A percentile compares a stretch with the other conserved stretches of the same genome.
These are phyloP conservation scores for Teratosphaeria nubilosa DNA, from an alignment of 2,329 filamentous ascomycete genomes.

Conservation along the genomic window DNA sequence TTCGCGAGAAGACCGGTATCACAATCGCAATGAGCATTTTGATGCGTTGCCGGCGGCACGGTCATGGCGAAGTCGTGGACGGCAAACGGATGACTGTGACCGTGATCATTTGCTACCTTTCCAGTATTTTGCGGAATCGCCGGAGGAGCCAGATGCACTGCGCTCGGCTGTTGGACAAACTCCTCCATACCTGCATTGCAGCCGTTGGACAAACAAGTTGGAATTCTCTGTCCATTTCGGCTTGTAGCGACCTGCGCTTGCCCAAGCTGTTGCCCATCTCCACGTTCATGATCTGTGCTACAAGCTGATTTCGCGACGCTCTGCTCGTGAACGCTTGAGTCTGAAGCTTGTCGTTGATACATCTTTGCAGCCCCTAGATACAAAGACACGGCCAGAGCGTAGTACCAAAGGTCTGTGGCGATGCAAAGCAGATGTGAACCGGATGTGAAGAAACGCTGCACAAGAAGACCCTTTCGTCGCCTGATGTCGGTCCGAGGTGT, in stretches of 20 bases:
- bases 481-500: neutral
- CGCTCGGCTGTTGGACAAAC: neutral
- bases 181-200: neutral
- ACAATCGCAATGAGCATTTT: neutral
- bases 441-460: neutral
- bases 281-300: neutral
- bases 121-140: neutral
- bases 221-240: neutral
- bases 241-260: neutral
- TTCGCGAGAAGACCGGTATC: neutral
- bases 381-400: neutral
- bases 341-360: neutral
- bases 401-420: neutral
- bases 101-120: neutral
- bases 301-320: neutral
- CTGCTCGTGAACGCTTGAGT: neutral
- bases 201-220: neutral
- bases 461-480: neutral
- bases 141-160: neutral
- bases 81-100: neutral
- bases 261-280: neutral
- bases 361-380: neutral
- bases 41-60: neutral
- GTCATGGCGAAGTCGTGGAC: neutral
- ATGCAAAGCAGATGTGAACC: neutral